Conservation (phyloP, 768 basidiomycete species). For the Tulasnella sp. region DNA sequence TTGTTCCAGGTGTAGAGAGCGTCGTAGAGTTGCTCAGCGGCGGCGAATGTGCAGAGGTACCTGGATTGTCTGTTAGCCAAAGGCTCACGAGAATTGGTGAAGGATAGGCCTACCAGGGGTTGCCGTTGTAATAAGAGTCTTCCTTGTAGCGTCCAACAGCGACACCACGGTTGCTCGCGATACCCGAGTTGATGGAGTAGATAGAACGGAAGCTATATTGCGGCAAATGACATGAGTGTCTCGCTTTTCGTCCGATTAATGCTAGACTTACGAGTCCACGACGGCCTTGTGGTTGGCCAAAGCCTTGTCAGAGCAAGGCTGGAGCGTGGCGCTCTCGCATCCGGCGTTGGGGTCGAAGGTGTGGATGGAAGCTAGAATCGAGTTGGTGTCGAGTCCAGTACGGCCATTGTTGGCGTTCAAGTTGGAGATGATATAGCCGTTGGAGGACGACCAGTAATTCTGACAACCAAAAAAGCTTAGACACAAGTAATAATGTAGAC, state of each 20-base stretch:
- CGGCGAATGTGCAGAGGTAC: conserved; percentile 62
- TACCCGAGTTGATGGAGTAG: too few species aligned
- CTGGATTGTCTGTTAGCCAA: conserved; percentile 56
- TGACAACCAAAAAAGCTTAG: too few species aligned
- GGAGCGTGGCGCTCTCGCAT: conserved; percentile 66
- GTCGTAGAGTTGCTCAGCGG: too few species aligned
- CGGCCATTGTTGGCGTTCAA: conserved; percentile 48
- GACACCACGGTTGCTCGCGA: too few species aligned
- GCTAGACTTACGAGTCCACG: conserved; percentile 10
- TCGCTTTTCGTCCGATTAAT: not conserved
- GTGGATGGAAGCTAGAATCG: conserved; percentile 59
- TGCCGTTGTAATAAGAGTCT: conserved; percentile 40
- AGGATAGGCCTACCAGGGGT: conserved; percentile 14
- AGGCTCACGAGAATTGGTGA: too few species aligned
- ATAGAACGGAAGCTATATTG: conserved; percentile 44
- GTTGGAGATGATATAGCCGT: conserved; percentile 57
- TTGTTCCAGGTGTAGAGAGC: conserved; percentile 15
- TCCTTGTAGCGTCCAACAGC: too few species aligned
- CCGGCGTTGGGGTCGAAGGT: conserved; percentile 40
- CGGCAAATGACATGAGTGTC: not conserved
- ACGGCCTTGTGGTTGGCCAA: conserved; percentile 34
- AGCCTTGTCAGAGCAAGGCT: too few species aligned
- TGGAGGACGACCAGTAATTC: conserved; percentile 63
- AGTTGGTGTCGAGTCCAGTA: conserved; percentile 64
- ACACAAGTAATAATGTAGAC: too few species aligned